phyloP scores from a whole-genome alignment of 1,284 basidiomycete genomes.

The Fomes fomentarius region DNA sequence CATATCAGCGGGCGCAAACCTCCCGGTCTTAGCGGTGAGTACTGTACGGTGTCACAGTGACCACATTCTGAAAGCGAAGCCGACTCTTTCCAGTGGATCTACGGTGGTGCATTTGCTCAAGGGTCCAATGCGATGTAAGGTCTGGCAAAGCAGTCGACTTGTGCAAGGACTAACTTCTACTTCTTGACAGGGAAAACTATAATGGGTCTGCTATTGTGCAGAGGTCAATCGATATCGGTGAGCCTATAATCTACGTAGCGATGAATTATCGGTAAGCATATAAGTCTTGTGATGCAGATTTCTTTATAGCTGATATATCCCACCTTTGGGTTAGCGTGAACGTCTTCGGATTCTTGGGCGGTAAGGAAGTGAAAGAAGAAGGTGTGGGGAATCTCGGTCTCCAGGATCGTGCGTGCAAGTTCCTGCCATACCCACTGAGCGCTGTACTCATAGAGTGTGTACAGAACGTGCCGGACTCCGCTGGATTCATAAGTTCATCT shows the following conservation, averaged over 20 bases:
- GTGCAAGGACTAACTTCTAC: too few relatives aligned
- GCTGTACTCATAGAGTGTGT: conserved; percentile 18
- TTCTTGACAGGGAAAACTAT: too few relatives aligned
- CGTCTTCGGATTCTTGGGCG: conserved; percentile 23
- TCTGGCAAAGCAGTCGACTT: background rate
- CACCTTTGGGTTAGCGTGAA: too few relatives aligned
- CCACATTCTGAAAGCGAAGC: too few relatives aligned
- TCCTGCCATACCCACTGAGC: background rate
- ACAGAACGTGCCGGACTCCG: conserved; percentile 44
- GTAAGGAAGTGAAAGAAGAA: conserved; percentile 51
- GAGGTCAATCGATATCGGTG: conserved; percentile 39
- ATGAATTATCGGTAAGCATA: conserved; percentile 38
- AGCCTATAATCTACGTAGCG: conserved; percentile 37
- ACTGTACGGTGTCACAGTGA: background rate
- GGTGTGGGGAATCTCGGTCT: conserved; percentile 58
- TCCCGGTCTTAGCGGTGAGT: conserved; percentile 57
- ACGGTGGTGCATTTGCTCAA: conserved; percentile 42
- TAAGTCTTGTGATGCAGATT: background rate
- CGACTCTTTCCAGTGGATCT: conserved; percentile 47
- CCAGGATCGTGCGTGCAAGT: conserved; percentile 46
- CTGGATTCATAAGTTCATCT: conserved; percentile 55
- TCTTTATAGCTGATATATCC: background rate
- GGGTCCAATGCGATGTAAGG: conserved; percentile 16
- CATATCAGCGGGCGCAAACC: conserved; percentile 41
- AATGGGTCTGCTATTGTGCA: conserved; percentile 33